Base-by-base conservation (phyloP, 2,329 filamentous ascomycete species). In the Fusarium pseudoanthophilum region DNA sequence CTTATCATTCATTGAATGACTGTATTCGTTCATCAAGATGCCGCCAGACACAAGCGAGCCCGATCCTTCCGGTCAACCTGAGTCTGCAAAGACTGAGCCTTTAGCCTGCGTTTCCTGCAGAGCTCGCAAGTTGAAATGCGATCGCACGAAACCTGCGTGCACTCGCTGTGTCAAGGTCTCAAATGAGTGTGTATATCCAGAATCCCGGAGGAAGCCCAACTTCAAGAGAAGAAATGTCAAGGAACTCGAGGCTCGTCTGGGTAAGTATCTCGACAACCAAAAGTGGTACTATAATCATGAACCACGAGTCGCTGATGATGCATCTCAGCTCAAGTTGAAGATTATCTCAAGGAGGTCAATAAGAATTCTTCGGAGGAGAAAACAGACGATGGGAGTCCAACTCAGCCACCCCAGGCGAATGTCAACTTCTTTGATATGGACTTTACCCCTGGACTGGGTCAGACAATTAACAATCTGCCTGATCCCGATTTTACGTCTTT, bases 141-240 rank as follows among this genome's bases (percentile, higher is more conserved):
- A 98, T 82, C 92, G 95, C 36, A 86, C 85, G 52, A 93, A 91
- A 78, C 95, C 95, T 21, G 89, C 90, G 32, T 98, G 95, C 78
- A 89, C 90, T 46, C 95, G 95, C 26, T 98, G 95, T 81, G 85
- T 89, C 60, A 90, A 93, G 74, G 83, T 95, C 52, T 88, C 90
- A 59, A 91, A 92, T 80, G 91, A 93, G 60, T 98, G 95, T 82
- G 88, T 93, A 63, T 98, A 97, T 81, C 95, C 97, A 69, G 94
- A 97, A 83, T 93, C 95, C 63, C 88, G 95, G 78, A 92, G 94
- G 83, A 97, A 97, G 84, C 93, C 94, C 62, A 93, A 94, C 9
- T 92, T 93, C 26, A 97, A 97, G 85, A 88, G 95, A 78, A 91
- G 93, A 74, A 97, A 97, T 82, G 95, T 97, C 70, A 96, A 93